A percentile compares a stretch with the other conserved stretches of the same genome.
These are phyloP conservation scores for Pythium coloratum DNA, from an alignment of 352 stramenopile genomes.

Conservation along the genomic window DNA sequence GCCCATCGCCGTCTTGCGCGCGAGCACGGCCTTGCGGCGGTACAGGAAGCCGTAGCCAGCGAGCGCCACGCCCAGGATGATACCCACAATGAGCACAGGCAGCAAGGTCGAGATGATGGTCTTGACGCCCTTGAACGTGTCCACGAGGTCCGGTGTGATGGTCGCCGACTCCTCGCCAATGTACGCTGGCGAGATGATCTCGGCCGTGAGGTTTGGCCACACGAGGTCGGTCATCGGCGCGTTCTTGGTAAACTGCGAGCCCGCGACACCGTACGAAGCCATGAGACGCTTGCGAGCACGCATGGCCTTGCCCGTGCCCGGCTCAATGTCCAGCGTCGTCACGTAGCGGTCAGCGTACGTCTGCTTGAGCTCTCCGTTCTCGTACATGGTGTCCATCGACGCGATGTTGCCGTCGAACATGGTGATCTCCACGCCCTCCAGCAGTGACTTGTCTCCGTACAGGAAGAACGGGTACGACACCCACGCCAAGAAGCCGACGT, in stretches of 20 bases:
- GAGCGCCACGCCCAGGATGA: constrained; percentile 40
- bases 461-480: constrained; percentile 72
- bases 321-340: constrained; percentile 65
- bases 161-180: constrained; percentile 51
- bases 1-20: constrained; percentile 1
- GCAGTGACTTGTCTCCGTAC: constrained; percentile 52
- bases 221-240: constrained; percentile 59
- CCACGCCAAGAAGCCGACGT: constrained; percentile 66
- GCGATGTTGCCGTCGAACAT: constrained; percentile 41
- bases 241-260: constrained; percentile 33
- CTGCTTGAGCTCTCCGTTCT: constrained; percentile 39
- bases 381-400: constrained; percentile 40
- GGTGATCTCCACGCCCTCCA: constrained; percentile 54
- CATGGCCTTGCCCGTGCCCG: constrained; percentile 63
- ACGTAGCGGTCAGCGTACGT: constrained; percentile 41
- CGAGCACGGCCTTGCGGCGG: constrained; percentile 28
- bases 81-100: constrained; percentile 52
- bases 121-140: constrained; percentile 47
- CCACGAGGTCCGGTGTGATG: constrained; percentile 39
- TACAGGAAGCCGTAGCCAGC: constrained; percentile 39
- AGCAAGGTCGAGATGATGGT: constrained; percentile 46
- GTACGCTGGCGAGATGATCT: constrained; percentile 60
- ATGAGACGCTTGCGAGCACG: constrained; percentile 52
- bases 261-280: constrained; percentile 46
- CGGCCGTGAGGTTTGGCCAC: constrained; percentile 40